Evolutionary conservation across 257 asterid genomes (phyloP).

Genomic region (Parsonsia alboflavescens): DNA sequence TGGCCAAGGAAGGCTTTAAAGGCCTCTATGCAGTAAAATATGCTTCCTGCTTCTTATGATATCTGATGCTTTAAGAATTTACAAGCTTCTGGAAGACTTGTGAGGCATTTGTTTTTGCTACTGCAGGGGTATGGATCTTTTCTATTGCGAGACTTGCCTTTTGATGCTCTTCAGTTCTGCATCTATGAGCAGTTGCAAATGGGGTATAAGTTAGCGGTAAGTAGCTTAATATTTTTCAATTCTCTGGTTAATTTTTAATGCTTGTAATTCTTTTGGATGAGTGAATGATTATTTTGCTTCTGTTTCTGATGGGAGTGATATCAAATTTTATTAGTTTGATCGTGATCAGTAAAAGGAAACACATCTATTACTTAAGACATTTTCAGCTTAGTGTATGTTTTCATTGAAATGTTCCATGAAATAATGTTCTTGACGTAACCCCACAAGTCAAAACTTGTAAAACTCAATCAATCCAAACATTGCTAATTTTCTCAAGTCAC

Average conservation of each 20-base stretch:
- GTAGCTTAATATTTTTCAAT: constrained; percentile 15
- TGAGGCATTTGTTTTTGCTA: constrained; percentile 4
- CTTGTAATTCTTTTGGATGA: background rate
- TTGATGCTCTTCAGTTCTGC: constrained; percentile 72
- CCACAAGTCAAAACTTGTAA: too few species aligned
- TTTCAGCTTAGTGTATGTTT: background rate
- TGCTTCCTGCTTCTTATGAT: constrained; percentile 12
- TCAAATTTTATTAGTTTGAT: background rate
- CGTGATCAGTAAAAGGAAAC: background rate
- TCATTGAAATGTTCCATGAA: background rate
- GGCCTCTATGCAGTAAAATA: constrained; percentile 59
- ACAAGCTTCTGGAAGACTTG: constrained; percentile 5
- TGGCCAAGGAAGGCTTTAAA: constrained; percentile 59
- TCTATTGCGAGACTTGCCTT: constrained; percentile 64
- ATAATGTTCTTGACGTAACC: background rate
- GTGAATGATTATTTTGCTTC: background rate
- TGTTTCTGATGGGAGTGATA: background rate
- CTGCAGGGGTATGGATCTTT: constrained; percentile 69
- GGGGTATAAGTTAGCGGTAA: constrained; percentile 64
- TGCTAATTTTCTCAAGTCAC: too few species aligned
- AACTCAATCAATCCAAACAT: too few species aligned
- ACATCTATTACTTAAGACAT: background rate
- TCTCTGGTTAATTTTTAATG: background rate
- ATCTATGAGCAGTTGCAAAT: constrained; percentile 60
- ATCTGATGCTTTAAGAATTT: background rate